Percentiles rank a stretch among this genome's conserved stretches.
Conservation (phyloP, 192 early-diverging fungal species). For the Phycomyces blakesleeanus region DNA sequence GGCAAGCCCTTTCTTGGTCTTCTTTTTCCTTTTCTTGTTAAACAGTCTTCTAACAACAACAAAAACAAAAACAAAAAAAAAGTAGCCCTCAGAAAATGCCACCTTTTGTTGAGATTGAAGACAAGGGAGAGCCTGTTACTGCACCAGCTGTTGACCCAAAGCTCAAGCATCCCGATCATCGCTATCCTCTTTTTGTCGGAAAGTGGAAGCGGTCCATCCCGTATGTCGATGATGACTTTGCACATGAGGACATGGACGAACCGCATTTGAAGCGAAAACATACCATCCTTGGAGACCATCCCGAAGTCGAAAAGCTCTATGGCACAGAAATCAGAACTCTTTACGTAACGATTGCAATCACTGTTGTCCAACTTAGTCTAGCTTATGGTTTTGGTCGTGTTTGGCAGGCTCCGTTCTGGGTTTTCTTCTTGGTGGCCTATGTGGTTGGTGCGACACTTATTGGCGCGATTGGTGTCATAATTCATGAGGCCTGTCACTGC, state of each 20-base stretch:
- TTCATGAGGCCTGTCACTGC: constrained; percentile 92
- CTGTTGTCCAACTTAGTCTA: constrained; percentile 64
- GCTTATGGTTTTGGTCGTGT: constrained; percentile 77
- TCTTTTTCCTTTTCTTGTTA: no score
- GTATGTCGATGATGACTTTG: constrained; percentile 64
- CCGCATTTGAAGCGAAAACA: constrained; percentile 90
- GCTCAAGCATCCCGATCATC: constrained; percentile 48
- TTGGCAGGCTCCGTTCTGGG: constrained; percentile 53
- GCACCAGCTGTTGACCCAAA: not conserved
- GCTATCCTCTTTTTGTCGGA: constrained; percentile 77
- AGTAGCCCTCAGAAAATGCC: constrained; percentile 14
- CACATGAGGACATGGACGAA: constrained; percentile 87
- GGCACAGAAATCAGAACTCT: constrained; percentile 79
- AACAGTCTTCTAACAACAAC: no score
- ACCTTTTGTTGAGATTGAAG: constrained; percentile 24
- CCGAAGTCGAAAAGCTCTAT: constrained; percentile 83
- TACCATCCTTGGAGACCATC: constrained; percentile 82
- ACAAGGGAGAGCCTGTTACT: constrained; percentile 2
- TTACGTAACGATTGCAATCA: constrained; percentile 63
- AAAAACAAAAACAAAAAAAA: no score
- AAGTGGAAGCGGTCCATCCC: constrained; percentile 82
- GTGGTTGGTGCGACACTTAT: constrained; percentile 81
- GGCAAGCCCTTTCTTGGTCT: no score
- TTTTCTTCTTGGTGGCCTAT: constrained; percentile 68
- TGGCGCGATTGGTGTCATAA: constrained; percentile 74